Evolutionary conservation across 2,329 filamentous ascomycete species (phyloP).

Genomic region (Periconia macrospinosa): DNA sequence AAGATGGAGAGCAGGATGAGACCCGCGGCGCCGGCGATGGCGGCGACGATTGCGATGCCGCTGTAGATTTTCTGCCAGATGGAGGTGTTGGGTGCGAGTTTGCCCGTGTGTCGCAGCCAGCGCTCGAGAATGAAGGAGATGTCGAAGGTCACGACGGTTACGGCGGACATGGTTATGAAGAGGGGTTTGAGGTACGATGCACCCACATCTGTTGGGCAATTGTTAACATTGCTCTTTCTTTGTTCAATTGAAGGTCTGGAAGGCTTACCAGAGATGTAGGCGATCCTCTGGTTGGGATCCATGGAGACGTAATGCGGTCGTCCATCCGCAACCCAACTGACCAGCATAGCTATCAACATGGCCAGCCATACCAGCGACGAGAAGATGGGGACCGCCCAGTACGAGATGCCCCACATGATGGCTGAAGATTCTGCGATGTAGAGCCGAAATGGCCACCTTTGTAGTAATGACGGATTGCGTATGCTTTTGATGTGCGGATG

Average conservation of each 20-base stretch:
- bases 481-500: too few species aligned
- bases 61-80: conserved; percentile 65
- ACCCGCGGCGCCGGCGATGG: conserved; percentile 74
- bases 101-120: conserved; percentile 79
- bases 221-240: conserved; percentile 17
- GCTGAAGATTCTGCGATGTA: too few species aligned
- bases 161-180: conserved; percentile 71
- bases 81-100: conserved; percentile 74
- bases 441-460: neutral
- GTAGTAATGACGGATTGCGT: too few species aligned
- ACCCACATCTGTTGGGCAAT: conserved; percentile 53
- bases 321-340: conserved; percentile 68
- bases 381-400: conserved; percentile 69
- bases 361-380: conserved; percentile 57
- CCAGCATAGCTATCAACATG: conserved; percentile 69
- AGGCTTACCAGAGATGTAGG: conserved; percentile 68
- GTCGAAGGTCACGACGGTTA: conserved; percentile 80
- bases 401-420: conserved; percentile 47
- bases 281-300: conserved; percentile 60
- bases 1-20: conserved; percentile 84
- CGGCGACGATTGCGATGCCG: conserved; percentile 64
- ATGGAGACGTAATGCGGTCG: conserved; percentile 64
- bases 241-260: too few species aligned
- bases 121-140: conserved; percentile 79
- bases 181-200: conserved; percentile 69